A percentile compares a stretch with the other conserved stretches of the same genome.
phyloP scores from a whole-genome alignment of 73 alveolate genomes.

The Tetrahymena malaccensis region DNA sequence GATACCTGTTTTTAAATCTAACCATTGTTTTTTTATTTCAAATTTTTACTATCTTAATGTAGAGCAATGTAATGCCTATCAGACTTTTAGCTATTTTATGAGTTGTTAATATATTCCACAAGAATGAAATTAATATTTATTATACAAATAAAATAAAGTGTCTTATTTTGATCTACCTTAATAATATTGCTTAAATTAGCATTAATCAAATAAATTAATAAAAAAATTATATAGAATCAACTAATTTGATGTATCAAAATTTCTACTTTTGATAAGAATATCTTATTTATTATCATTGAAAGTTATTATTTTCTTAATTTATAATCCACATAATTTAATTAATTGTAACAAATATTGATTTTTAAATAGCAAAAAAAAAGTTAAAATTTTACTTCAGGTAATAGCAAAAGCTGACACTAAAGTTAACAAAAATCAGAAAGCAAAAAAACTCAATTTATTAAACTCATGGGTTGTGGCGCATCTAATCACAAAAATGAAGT shows the following conservation, averaged over 20 bases:
- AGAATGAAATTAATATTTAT: not conserved
- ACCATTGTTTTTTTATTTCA: not conserved
- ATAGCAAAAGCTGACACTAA: too few relatives aligned
- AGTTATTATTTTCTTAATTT: not conserved
- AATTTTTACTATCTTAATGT: not conserved
- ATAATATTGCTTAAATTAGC: not conserved
- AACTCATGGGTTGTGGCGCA: not conserved
- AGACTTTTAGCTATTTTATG: not conserved
- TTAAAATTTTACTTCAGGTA: not conserved
- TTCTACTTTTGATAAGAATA: not conserved
- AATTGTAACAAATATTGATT: not conserved
- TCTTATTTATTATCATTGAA: not conserved
- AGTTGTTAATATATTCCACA: too few relatives aligned
- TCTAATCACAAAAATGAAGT: not conserved
- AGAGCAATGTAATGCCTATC: too few relatives aligned
- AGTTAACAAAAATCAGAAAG: not conserved
- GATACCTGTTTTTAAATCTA: constrained; percentile 33
- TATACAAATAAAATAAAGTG: not conserved
- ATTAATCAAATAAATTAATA: too few relatives aligned
- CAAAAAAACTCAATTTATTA: not conserved
- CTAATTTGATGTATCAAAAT: not conserved
- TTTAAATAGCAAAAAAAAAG: not conserved
- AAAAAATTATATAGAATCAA: not conserved
- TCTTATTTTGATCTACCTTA: not conserved
- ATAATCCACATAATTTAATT: not conserved